A percentile compares a stretch with the other conserved stretches of the same genome.
phyloP scores from a whole-genome alignment of 2,329 filamentous ascomycete genomes.

The Exophiala lecanii-corni region DNA sequence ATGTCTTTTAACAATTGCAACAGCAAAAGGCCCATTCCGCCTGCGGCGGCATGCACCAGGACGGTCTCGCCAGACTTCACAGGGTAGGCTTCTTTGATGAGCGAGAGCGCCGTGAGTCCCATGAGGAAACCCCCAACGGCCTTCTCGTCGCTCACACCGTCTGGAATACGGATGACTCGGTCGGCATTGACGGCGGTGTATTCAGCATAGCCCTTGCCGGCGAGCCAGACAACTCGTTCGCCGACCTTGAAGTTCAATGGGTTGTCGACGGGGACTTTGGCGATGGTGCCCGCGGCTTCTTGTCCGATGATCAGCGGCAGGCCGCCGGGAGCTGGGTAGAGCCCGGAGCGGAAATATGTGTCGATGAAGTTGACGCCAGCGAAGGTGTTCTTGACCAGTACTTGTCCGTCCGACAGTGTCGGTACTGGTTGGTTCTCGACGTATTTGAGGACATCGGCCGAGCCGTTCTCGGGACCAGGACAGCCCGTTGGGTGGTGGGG shows the following conservation, averaged over 20 bases:
- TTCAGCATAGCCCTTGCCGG: constrained; percentile 52
- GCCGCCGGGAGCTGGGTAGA: constrained; percentile 61
- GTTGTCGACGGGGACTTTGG: constrained; percentile 52
- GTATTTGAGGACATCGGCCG: constrained; percentile 66
- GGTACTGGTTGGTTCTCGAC: constrained; percentile 69
- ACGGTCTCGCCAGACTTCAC: constrained; percentile 76
- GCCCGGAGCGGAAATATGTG: constrained; percentile 81
- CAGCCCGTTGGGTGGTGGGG: constrained; percentile 61
- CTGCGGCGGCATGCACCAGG: constrained; percentile 75
- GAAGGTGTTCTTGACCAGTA: constrained; percentile 76
- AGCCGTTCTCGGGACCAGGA: constrained; percentile 70
- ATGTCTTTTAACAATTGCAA: constrained; percentile 66
- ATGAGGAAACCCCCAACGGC: constrained; percentile 71
- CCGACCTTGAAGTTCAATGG: constrained; percentile 57
- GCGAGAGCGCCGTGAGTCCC: constrained; percentile 74
- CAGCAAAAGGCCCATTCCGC: constrained; percentile 70
- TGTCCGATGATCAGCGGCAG: constrained; percentile 74
- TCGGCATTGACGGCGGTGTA: constrained; percentile 52
- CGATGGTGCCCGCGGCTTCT: constrained; percentile 70
- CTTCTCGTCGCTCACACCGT: constrained; percentile 54
- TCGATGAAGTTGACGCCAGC: constrained; percentile 87
- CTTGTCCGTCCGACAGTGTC: constrained; percentile 59
- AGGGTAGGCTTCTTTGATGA: constrained; percentile 67
- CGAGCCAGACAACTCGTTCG: constrained; percentile 68
- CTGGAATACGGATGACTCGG: constrained; percentile 60